phyloP scores from a whole-genome alignment of 257 asterid species.

The Fraxinus pennsylvanica region DNA sequence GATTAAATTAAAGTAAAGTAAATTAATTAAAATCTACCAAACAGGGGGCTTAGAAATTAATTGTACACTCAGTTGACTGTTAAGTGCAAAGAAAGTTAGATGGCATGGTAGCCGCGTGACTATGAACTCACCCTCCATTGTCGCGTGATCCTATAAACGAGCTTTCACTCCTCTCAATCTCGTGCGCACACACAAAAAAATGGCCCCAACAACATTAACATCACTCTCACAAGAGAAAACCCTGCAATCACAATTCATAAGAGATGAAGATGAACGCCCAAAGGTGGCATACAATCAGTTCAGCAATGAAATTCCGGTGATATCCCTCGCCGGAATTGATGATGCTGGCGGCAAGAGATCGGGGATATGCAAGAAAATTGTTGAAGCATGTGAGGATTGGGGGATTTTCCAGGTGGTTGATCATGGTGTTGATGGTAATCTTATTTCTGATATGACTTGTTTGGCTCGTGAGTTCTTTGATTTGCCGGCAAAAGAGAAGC shows the following conservation, averaged over 20 bases:
- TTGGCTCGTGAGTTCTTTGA: slow-evolving; percentile 61
- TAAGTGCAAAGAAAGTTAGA: neutral
- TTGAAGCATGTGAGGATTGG: slow-evolving; percentile 82
- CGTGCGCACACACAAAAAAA: neutral
- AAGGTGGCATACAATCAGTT: slow-evolving; percentile 67
- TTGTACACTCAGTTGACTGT: neutral
- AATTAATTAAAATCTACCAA: too few relatives aligned
- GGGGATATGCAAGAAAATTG: slow-evolving; percentile 56
- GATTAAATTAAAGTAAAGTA: too few relatives aligned
- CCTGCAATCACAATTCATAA: slow-evolving; percentile 46
- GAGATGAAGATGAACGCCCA: slow-evolving; percentile 93
- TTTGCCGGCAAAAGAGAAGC: slow-evolving; percentile 61
- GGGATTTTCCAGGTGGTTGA: slow-evolving; percentile 83
- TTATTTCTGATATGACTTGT: slow-evolving; percentile 50
- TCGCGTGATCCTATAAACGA: neutral
- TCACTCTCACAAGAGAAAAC: slow-evolving; percentile 39
- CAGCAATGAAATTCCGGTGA: slow-evolving; percentile 78
- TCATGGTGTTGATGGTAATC: slow-evolving; percentile 56
- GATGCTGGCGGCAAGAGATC: slow-evolving; percentile 34
- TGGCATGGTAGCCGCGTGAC: neutral
- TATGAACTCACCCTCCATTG: neutral
- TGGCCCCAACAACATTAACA: slow-evolving; percentile 34
- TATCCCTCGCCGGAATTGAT: slow-evolving; percentile 64
- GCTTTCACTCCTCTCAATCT: neutral
- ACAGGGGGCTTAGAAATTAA: too few relatives aligned